Base-by-base conservation (phyloP, 2,329 filamentous ascomycete genomes). In the Aspergillus sp. region DNA sequence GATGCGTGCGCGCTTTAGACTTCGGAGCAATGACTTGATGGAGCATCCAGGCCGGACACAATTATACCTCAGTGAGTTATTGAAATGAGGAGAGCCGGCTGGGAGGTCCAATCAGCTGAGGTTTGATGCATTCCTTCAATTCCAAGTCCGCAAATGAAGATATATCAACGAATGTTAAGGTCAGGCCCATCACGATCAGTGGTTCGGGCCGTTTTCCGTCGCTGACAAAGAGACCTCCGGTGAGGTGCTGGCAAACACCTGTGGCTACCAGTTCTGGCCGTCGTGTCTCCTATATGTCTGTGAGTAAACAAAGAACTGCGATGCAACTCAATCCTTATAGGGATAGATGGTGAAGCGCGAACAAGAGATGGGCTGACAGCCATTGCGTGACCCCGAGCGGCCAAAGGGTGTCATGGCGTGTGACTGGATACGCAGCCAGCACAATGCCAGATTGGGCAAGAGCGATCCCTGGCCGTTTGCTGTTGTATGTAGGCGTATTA, bases 261-360 rank as follows among this genome's bases (percentile, higher is more conserved):
- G 32, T 36, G 11, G 32, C 10, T 32, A 32, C 8, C 30, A 32
- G 8, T 11, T 25, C 36, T 58, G 27, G 61, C 60, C 57, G 53
- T 66, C 27, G 67, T 68, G 65, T 60, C 63, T 42, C 64, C 61
- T 42, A 62, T 60, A 25, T 61, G 57, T n/a, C 60, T 1, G 58
- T 66, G 59, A 67, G 56, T 32, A 77, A 58, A 66, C 10, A 3
- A 21, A 44, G 41, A 44, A 11, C 10, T 23, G 41, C 19, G 41
- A 44, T 44, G 19, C 41, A 21, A 8, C 7, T 80, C 80, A 63
- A 60, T 80, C n/a, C 51, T 66, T 2, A 80, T 13, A 36, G 32
- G 72, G 25, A 27, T 27, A 27, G 64, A 77, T 80, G 17, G 80
- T 81, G 77, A 79, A 74, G 62, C 68, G 81, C 6, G 77, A 81